Evolutionary conservation across 2,329 filamentous ascomycete species (phyloP).

Genomic region (Penicillium concentricum): DNA sequence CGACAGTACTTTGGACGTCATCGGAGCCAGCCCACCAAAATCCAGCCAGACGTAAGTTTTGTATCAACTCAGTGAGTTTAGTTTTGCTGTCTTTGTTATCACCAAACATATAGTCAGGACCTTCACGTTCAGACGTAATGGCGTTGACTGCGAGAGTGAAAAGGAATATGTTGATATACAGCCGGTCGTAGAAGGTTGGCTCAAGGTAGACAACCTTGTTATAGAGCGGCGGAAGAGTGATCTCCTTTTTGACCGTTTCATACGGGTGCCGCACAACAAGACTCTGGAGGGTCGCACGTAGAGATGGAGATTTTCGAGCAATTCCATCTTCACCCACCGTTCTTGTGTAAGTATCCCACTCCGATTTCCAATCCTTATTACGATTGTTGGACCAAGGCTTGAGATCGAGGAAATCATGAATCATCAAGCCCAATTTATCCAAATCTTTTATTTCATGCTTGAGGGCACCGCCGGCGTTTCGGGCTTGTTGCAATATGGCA

Average conservation of each 20-base stretch:
- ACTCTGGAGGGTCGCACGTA: slow-evolving; percentile 70
- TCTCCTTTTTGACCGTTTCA: slow-evolving; percentile 65
- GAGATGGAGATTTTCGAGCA: slow-evolving; percentile 43
- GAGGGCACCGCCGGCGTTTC: slow-evolving; percentile 41
- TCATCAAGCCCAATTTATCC: slow-evolving; percentile 63
- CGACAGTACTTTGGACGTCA: slow-evolving; percentile 62
- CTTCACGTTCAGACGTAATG: slow-evolving; percentile 79
- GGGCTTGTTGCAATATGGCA: slow-evolving; percentile 34
- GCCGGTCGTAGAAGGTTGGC: slow-evolving; percentile 79
- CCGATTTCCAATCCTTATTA: no score
- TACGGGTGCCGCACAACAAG: slow-evolving; percentile 78
- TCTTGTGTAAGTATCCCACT: slow-evolving; percentile 54
- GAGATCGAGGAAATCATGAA: slow-evolving; percentile 70
- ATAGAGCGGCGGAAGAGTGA: slow-evolving; percentile 67
- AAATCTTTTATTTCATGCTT: slow-evolving; percentile 63
- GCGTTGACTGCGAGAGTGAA: slow-evolving; percentile 83
- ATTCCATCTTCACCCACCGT: slow-evolving; percentile 57
- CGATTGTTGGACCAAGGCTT: slow-evolving; percentile 68
- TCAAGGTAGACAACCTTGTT: slow-evolving; percentile 73
- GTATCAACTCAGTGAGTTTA: slow-evolving; percentile 63
- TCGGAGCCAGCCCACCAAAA: slow-evolving; percentile 84
- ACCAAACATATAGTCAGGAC: slow-evolving; percentile 87
- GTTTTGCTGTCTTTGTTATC: slow-evolving; percentile 60
- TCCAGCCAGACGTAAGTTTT: slow-evolving; percentile 76
- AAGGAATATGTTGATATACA: slow-evolving; percentile 80